Percentiles rank a stretch among this genome's conserved stretches.
Conservation (phyloP, 768 basidiomycete species). For the Hortiboletus flavorubellus region DNA sequence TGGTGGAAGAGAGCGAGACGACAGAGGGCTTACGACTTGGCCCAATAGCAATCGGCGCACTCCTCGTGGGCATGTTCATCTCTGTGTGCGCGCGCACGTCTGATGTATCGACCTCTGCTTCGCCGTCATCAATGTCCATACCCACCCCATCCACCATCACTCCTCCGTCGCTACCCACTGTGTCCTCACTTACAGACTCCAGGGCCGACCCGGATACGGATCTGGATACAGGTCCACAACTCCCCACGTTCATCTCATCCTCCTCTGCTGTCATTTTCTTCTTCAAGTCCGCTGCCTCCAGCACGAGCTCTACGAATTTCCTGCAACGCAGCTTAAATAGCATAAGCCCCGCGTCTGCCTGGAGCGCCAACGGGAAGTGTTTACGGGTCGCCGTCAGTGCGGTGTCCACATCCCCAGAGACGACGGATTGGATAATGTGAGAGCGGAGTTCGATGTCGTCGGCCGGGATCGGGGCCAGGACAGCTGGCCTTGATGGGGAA, state of each 20-base stretch:
- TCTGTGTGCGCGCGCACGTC: slow-evolving; percentile 11
- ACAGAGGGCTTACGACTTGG: slow-evolving; percentile 30
- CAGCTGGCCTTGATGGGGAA: slow-evolving; percentile 11
- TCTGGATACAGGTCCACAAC: slow-evolving; percentile 22
- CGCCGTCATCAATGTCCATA: slow-evolving; percentile 51
- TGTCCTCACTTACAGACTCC: slow-evolving; percentile 35
- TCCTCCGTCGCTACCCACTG: slow-evolving; percentile 37
- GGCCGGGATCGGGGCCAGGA: slow-evolving; percentile 28
- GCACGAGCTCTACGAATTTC: slow-evolving; percentile 79
- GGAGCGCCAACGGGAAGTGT: slow-evolving; percentile 63
- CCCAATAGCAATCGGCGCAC: slow-evolving; percentile 29
- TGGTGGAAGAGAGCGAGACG: slow-evolving; percentile 25
- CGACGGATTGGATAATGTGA: slow-evolving; percentile 65
- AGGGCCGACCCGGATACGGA: slow-evolving; percentile 24
- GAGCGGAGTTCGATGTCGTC: slow-evolving; percentile 65
- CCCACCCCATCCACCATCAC: slow-evolving; percentile 46
- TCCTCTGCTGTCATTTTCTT: slow-evolving; percentile 53
- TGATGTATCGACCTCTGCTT: slow-evolving; percentile 30
- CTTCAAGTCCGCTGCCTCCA: slow-evolving; percentile 67
- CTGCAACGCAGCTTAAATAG: slow-evolving; percentile 81
- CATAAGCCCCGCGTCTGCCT: slow-evolving; percentile 65
- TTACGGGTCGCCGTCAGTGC: slow-evolving; percentile 55
- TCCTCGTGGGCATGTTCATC: slow-evolving; percentile 14
- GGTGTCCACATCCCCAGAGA: slow-evolving; percentile 65
- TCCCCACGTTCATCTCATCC: slow-evolving; percentile 30